Conservation (phyloP, 1,284 basidiomycete genomes). For the Coniferiporia weirii region DNA sequence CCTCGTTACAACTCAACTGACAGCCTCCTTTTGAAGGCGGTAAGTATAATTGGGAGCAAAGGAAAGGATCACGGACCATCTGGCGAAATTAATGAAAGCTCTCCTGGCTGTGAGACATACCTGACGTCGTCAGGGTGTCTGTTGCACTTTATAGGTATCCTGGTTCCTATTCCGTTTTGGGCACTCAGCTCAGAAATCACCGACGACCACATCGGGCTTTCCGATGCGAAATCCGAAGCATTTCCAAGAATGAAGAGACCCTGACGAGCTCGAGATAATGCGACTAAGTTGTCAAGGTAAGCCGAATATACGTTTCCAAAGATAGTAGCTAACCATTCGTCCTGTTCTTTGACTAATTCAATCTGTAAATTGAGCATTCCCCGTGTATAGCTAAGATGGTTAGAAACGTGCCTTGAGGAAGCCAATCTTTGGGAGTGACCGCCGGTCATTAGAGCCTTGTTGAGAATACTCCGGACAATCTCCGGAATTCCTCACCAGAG, state of each 20-base stretch:
- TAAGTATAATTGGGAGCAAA: background rate
- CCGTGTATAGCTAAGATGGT: conserved; percentile 2
- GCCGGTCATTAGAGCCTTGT: conserved; percentile 21
- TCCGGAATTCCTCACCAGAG: conserved; percentile 65
- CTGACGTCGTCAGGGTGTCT: conserved; percentile 45
- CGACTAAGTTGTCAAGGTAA: conserved; percentile 41
- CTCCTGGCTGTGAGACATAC: conserved; percentile 45
- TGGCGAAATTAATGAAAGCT: conserved; percentile 49
- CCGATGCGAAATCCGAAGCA: conserved; percentile 41
- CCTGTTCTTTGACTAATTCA: conserved; percentile 47
- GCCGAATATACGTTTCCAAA: background rate
- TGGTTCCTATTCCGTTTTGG: conserved; percentile 42
- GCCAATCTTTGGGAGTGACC: conserved; percentile 47
- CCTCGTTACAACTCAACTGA: conserved; percentile 47
- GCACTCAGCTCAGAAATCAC: conserved; percentile 53
- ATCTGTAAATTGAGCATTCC: background rate
- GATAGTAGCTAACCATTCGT: conserved; percentile 39
- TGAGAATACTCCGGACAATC: conserved; percentile 31
- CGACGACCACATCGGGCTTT: conserved; percentile 54
- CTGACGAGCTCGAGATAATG: conserved; percentile 67
- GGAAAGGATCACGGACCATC: conserved; percentile 37
- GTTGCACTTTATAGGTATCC: conserved; percentile 54
- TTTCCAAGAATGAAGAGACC: conserved; percentile 73
- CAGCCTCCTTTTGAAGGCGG: conserved; percentile 49
- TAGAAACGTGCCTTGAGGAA: conserved; percentile 52